Percentiles rank a stretch among this genome's conserved stretches.
Evolutionary conservation across 2,329 filamentous ascomycete species (phyloP).

Genomic region (Myotisia sp.): DNA sequence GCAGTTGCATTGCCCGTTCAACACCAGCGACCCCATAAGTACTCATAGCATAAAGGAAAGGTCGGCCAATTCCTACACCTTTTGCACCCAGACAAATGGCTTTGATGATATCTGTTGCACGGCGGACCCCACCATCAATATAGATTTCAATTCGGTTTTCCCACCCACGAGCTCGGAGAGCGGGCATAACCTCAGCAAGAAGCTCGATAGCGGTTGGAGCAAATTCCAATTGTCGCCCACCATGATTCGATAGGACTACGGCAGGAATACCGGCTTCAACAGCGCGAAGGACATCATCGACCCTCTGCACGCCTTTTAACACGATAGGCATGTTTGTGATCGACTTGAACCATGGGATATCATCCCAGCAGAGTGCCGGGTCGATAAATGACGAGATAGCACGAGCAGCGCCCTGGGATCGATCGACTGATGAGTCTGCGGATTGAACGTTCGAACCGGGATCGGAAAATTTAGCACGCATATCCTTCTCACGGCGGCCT

Average conservation of each 20-base stretch:
- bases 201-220: conserved; percentile 80
- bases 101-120: conserved; percentile 90
- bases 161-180: conserved; percentile 58
- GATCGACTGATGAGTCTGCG: conserved; percentile 55
- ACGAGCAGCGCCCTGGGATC: conserved; percentile 77
- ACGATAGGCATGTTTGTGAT: conserved; percentile 93
- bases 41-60: conserved; percentile 93
- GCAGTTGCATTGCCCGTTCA: conserved; percentile 76
- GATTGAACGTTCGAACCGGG: conserved; percentile 68
- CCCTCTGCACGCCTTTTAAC: conserved; percentile 89
- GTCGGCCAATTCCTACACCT: conserved; percentile 84
- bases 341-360: conserved; percentile 80
- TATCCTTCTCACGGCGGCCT: conserved; percentile 90
- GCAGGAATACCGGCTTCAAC: conserved; percentile 69
- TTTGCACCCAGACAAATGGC: conserved; percentile 82
- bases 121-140: conserved; percentile 78
- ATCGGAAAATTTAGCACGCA: conserved; percentile 84
- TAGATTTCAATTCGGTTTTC: conserved; percentile 72
- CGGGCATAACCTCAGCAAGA: conserved; percentile 83
- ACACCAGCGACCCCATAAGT: conserved; percentile 79
- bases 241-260: conserved; percentile 91
- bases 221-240: conserved; percentile 85
- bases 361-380: conserved; percentile 80
- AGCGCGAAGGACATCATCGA: conserved; percentile 87
- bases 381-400: conserved; percentile 97